Conservation (phyloP, 2,329 filamentous ascomycete species). For the Phialemoniopsis sp. region DNA sequence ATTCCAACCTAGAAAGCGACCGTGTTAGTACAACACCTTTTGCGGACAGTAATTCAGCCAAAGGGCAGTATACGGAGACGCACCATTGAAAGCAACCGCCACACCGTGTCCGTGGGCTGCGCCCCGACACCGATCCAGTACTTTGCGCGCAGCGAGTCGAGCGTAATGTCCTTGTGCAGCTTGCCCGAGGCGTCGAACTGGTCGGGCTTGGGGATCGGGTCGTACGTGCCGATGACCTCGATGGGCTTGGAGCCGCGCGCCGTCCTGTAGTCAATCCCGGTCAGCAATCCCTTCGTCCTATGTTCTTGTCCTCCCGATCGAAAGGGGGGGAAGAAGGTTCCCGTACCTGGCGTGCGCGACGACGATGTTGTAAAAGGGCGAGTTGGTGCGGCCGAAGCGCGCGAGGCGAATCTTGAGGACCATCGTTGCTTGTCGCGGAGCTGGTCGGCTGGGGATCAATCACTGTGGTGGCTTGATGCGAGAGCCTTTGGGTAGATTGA, state of each 20-base stretch:
- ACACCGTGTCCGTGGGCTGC: slow-evolving; percentile 86
- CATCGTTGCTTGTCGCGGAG: slow-evolving; percentile 52
- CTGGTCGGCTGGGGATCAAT: no score
- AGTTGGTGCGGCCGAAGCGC: slow-evolving; percentile 83
- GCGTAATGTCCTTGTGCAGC: slow-evolving; percentile 85
- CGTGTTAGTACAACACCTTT: no score
- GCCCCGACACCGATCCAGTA: slow-evolving; percentile 98
- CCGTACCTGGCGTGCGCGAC: slow-evolving; percentile 84
- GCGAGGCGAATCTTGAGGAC: slow-evolving; percentile 91
- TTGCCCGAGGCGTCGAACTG: slow-evolving; percentile 59
- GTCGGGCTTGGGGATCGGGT: slow-evolving; percentile 60
- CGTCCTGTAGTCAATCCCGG: slow-evolving; percentile 58
- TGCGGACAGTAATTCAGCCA: no score
- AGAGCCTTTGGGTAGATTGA: no score
- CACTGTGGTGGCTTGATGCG: no score
- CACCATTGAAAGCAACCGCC: slow-evolving; percentile 82
- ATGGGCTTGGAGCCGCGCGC: slow-evolving; percentile 84
- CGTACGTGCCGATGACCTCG: slow-evolving; percentile 84
- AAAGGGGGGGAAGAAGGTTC: background rate
- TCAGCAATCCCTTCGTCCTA: background rate
- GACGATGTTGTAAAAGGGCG: slow-evolving; percentile 97
- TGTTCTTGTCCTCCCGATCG: background rate
- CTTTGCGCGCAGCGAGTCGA: slow-evolving; percentile 75
- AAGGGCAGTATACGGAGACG: no score
- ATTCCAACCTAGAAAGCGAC: no score